phyloP scores from a whole-genome alignment of 208 protist species.

The Trypanosoma scelopori region DNA sequence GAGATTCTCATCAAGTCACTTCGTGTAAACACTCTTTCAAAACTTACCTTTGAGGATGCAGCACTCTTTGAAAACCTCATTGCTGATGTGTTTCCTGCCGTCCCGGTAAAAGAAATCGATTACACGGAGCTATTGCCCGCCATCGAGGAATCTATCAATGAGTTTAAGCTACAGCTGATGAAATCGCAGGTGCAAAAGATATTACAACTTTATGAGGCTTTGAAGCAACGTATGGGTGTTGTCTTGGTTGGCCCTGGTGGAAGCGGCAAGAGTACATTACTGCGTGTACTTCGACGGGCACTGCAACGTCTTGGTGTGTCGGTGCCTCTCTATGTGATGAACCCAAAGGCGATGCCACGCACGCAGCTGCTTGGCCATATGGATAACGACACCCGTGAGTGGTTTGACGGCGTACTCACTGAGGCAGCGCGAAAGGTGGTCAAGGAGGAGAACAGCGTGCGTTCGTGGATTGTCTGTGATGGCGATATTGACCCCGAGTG shows the following conservation, averaged over 20 bases:
- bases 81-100: slow-evolving; percentile 94
- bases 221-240: slow-evolving; percentile 98
- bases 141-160: slow-evolving; percentile 86
- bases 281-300: slow-evolving; percentile 89
- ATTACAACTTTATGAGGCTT: slow-evolving; percentile 96
- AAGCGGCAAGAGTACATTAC: slow-evolving; percentile 96
- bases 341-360: slow-evolving; percentile 97
- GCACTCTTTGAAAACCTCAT: slow-evolving; percentile 95
- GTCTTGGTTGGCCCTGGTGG: slow-evolving; percentile 97
- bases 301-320: slow-evolving; percentile 78
- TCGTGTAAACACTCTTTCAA: slow-evolving; percentile 97
- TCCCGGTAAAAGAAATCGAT: slow-evolving; percentile 88
- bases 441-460: slow-evolving; percentile 85
- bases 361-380: slow-evolving; percentile 97
- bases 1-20: slow-evolving; percentile 96
- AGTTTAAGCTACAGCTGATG: slow-evolving; percentile 90
- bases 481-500: slow-evolving; percentile 99
- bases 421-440: slow-evolving; percentile 92
- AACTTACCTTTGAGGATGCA: slow-evolving; percentile 96
- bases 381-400: slow-evolving; percentile 98
- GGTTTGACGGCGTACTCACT: slow-evolving; percentile 98
- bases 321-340: slow-evolving; percentile 95
- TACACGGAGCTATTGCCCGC: slow-evolving; percentile 92
- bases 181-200: slow-evolving; percentile 92
- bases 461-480: slow-evolving; percentile 98